A percentile compares a stretch with the other conserved stretches of the same genome.
Evolutionary conservation across 345 rosid genomes (phyloP).

Genomic region (Hibiscus trionum): DNA sequence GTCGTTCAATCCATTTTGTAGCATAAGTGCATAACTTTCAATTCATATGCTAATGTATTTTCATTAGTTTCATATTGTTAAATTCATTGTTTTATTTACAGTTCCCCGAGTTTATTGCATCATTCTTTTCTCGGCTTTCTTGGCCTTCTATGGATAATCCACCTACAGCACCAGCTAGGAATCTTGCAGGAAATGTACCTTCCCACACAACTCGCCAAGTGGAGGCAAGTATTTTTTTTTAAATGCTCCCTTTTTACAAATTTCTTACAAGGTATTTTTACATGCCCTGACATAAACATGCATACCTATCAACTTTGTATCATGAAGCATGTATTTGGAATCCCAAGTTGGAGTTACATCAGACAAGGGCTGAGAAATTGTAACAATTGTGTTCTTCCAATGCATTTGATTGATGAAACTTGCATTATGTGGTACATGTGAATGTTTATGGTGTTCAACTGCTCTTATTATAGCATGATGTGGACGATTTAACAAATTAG

Average conservation of each 20-base stretch:
- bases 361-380: background rate
- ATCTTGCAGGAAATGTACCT: conserved; percentile 33
- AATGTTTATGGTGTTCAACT: background rate
- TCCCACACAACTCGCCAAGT: conserved; percentile 48
- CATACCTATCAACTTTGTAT: background rate
- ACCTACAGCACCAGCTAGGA: conserved; percentile 50
- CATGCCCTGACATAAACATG: background rate
- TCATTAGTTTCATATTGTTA: background rate
- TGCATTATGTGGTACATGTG: background rate
- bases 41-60: background rate
- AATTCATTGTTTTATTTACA: conserved; percentile 21
- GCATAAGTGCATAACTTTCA: background rate
- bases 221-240: conserved; percentile 44
- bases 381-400: background rate
- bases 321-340: background rate
- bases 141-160: conserved; percentile 54
- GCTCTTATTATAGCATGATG: background rate
- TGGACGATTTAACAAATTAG: background rate
- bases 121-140: conserved; percentile 59
- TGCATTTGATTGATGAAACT: conserved; percentile 2
- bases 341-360: background rate
- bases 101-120: conserved; percentile 66
- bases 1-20: background rate
- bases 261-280: background rate
- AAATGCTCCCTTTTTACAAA: conserved; percentile 1